Base-by-base conservation (phyloP, 352 stramenopile species). In the Globisporangium carolinianum region DNA sequence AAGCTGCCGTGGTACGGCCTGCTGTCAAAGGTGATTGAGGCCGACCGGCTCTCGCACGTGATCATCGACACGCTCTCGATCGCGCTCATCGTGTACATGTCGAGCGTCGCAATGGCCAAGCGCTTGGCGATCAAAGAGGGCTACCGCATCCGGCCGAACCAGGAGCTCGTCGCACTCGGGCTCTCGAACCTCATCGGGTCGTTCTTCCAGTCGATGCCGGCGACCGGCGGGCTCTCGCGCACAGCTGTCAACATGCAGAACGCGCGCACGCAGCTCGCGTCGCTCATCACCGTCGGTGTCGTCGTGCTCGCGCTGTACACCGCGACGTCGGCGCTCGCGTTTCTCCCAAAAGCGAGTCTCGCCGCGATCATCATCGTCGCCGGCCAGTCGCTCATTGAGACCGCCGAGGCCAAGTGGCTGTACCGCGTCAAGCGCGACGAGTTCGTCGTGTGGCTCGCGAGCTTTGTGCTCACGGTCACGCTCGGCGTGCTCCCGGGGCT, bases 211-310 rank as follows among this genome's bases (percentile, higher is more conserved):
- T 55, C 68, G 5, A 97, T 96, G 77, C 86, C 89, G 4, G 71
- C 88, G 35, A 95, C 87, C 4, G 93, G 89, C 6, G 89, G 81
- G n/a, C 89, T 98, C 24, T 91, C 73, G 32, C 72, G 91, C 47
- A 96, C 86, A 10, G 88, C 93, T 17, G 89, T 98, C 38, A 95
- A 96, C 62, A 91, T 96, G 74, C 78, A 91, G 36, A 86, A 80
- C 46, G 90, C 87, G 6, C 75, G 86, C 48, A 96, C 80, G 49
- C 82, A 88, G 45, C 68, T 98, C 6, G 86, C 82, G 38, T 86
- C 72, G 17, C 72, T 97, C 12, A 82, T 97, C 51, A 91, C 87
- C 1, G 77, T 86, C 7, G 61, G 78, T 5, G 63, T 97, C n/a
- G 80, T 98, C 15, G 68, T 87, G 15, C 47, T 97, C 5, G 79